Conservation (phyloP, 441 rosid genomes). For the Erodium moschatum region DNA sequence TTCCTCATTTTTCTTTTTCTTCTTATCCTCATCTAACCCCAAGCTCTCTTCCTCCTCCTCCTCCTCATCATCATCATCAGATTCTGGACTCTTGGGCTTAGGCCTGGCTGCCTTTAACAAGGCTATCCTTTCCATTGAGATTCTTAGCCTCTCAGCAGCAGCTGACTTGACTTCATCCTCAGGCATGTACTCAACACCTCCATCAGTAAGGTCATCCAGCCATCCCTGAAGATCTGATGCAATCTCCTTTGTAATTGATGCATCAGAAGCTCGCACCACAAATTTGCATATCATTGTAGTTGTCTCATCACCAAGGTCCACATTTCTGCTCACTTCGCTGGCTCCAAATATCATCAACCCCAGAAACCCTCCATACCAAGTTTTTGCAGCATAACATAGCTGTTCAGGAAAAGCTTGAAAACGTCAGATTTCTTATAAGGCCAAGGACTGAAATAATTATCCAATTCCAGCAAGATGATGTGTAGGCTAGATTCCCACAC, state of each 20-base stretch:
- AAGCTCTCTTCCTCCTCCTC: slow-evolving; percentile 23
- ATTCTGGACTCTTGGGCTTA: slow-evolving; percentile 46
- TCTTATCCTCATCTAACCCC: not conserved
- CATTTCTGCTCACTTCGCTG: slow-evolving; percentile 96
- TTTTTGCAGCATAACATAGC: slow-evolving; percentile 96
- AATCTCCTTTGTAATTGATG: slow-evolving; percentile 79
- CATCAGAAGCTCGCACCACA: slow-evolving; percentile 93
- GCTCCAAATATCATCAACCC: slow-evolving; percentile 97
- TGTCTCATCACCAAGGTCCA: slow-evolving; percentile 91
- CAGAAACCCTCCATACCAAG: slow-evolving; percentile 93
- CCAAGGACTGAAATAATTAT: not conserved
- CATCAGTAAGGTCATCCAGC: slow-evolving; percentile 91
- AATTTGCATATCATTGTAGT: slow-evolving; percentile 97
- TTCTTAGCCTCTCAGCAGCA: slow-evolving; percentile 79
- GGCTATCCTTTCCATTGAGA: slow-evolving; percentile 88
- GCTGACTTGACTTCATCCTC: slow-evolving; percentile 92
- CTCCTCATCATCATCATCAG: slow-evolving; percentile 39
- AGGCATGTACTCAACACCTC: slow-evolving; percentile 89
- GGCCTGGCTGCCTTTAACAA: slow-evolving; percentile 89
- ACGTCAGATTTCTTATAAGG: not conserved
- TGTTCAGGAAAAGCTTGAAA: slow-evolving; percentile 26
- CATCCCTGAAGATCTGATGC: slow-evolving; percentile 88
- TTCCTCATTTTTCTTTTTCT: slow-evolving; percentile 26
- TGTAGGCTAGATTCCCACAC: not conserved
- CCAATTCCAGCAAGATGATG: not conserved